Percentiles rank a stretch among this genome's conserved stretches.
Conservation (phyloP, 2,329 filamentous ascomycete species). For the Cordyceps tenuipes region DNA sequence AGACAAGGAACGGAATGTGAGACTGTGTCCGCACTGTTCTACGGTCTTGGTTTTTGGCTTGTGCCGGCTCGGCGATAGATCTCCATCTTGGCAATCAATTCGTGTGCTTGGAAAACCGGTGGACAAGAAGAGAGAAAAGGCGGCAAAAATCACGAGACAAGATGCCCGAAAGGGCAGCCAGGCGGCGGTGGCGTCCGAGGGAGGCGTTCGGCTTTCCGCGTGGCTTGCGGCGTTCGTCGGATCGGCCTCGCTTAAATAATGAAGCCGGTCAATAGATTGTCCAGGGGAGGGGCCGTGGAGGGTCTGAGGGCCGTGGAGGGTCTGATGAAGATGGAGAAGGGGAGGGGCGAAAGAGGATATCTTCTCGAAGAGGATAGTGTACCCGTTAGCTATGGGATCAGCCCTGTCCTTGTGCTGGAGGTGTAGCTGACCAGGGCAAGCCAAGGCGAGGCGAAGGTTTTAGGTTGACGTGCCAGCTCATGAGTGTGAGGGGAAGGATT, state of each 20-base stretch:
- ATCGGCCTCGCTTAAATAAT: background rate
- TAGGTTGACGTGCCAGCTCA: background rate
- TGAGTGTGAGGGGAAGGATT: background rate
- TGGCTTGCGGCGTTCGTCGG: constrained; percentile 8
- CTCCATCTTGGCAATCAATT: background rate
- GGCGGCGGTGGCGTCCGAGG: background rate
- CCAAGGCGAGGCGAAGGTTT: background rate
- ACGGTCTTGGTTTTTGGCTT: background rate
- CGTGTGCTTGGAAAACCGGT: background rate
- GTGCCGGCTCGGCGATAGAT: background rate
- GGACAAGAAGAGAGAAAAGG: background rate
- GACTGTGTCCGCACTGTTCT: background rate
- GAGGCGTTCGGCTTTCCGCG: constrained; percentile 7
- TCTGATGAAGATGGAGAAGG: background rate
- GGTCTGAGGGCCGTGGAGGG: background rate
- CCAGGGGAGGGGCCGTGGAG: background rate
- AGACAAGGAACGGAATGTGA: background rate
- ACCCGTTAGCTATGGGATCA: background rate
- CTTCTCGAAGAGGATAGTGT: background rate
- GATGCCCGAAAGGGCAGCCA: background rate
- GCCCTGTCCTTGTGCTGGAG: background rate
- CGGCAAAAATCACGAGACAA: constrained; percentile 1
- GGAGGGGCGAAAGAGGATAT: background rate
- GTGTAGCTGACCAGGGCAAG: background rate
- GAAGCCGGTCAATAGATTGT: background rate